Evolutionary conservation across 2,329 filamentous ascomycete genomes (phyloP).

Genomic region (Monilinia fructigena): DNA sequence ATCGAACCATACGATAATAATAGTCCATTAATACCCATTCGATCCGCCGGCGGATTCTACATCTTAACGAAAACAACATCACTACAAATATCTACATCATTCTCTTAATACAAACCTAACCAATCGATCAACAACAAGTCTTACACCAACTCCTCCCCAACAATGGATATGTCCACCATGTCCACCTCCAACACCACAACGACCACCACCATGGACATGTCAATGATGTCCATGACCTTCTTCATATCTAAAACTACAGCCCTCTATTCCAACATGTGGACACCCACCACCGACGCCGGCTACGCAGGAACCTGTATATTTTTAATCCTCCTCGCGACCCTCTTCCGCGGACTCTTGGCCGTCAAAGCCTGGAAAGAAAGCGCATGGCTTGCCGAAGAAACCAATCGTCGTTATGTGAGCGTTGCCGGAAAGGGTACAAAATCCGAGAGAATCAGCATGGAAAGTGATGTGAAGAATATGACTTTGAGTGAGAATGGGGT

Average conservation of each 20-base stretch:
- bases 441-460: slow-evolving; percentile 41
- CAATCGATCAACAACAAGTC: slow-evolving; percentile 14
- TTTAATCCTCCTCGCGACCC: slow-evolving; percentile 70
- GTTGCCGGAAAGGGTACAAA: slow-evolving; percentile 58
- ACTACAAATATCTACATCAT: slow-evolving; percentile 1
- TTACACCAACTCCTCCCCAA: slow-evolving; percentile 5
- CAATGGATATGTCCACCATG: slow-evolving; percentile 26
- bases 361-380: slow-evolving; percentile 62
- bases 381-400: slow-evolving; percentile 68
- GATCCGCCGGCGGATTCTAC: slow-evolving; percentile 19
- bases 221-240: slow-evolving; percentile 60
- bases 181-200: slow-evolving; percentile 38
- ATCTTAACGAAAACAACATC: slow-evolving; percentile 21
- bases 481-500: slow-evolving; percentile 72
- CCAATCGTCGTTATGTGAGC: slow-evolving; percentile 73
- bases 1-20: slow-evolving; percentile 1
- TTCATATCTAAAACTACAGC: slow-evolving; percentile 61
- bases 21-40: slow-evolving; percentile 6
- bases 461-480: slow-evolving; percentile 59
- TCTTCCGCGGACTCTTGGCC: slow-evolving; percentile 71
- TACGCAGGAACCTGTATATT: slow-evolving; percentile 94
- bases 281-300: slow-evolving; percentile 63
- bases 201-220: slow-evolving; percentile 49
- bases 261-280: slow-evolving; percentile 70
- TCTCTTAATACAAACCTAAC: no score